Percentiles rank a stretch among this genome's conserved stretches.
phyloP scores from a whole-genome alignment of 768 basidiomycete species.

The Candolleomyces efflorescens region DNA sequence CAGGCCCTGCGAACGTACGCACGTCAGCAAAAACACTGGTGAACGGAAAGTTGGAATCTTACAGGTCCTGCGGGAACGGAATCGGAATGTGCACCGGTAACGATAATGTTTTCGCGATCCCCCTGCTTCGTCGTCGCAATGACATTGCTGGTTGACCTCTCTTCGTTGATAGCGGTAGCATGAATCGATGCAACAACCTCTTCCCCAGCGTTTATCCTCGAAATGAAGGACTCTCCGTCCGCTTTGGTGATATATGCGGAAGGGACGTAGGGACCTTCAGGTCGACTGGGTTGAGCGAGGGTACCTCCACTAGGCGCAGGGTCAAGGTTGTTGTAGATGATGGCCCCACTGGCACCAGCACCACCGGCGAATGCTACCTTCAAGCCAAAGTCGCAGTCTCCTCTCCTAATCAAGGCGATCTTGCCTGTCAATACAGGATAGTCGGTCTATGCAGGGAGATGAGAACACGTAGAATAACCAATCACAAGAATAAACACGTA shows the following conservation, averaged over 20 bases:
- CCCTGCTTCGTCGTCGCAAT: slow-evolving; percentile 26
- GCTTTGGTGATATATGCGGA: slow-evolving; percentile 17
- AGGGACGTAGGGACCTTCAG: slow-evolving; percentile 24
- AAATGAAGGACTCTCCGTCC: slow-evolving; percentile 19
- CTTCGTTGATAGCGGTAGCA: slow-evolving; percentile 21
- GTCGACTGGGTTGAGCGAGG: slow-evolving; percentile 16
- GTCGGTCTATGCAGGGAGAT: background rate
- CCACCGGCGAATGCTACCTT: slow-evolving; percentile 24
- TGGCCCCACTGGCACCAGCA: slow-evolving; percentile 21
- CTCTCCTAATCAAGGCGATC: slow-evolving; percentile 22
- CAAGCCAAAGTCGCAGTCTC: slow-evolving; percentile 24
- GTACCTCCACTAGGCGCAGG: slow-evolving; percentile 19
- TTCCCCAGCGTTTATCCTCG: slow-evolving; percentile 17
- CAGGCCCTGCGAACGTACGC: slow-evolving; percentile 17
- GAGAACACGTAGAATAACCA: background rate
- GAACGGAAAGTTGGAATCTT: slow-evolving; percentile 1
- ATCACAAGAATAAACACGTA: slow-evolving; percentile 10
- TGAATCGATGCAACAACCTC: slow-evolving; percentile 20
- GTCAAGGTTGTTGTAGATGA: slow-evolving; percentile 26
- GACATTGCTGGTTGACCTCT: slow-evolving; percentile 24
- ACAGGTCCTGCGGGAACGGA: slow-evolving; percentile 29
- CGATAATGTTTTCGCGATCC: slow-evolving; percentile 23
- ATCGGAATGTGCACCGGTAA: slow-evolving; percentile 26
- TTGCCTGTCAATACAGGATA: background rate
- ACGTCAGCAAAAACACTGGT: background rate